Conservation (phyloP, 2,329 filamentous ascomycete species). For the Phaeosphaeria sp. region DNA sequence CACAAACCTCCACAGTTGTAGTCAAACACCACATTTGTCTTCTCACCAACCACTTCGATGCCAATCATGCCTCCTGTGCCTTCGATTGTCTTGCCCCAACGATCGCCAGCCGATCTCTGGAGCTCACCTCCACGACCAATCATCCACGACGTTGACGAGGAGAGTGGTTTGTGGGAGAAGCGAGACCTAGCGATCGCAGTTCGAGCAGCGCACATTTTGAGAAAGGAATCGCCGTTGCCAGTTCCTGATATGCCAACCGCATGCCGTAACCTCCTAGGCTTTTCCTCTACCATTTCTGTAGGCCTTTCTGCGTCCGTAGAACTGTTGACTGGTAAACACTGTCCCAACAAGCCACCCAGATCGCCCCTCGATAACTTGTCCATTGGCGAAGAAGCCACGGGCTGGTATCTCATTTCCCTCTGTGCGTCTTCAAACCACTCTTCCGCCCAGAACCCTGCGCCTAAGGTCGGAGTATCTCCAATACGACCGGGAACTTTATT, state of each 20-base stretch:
- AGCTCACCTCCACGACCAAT: conserved; percentile 76
- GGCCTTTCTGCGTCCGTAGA: conserved; percentile 42
- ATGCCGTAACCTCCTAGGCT: conserved; percentile 30
- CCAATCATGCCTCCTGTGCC: conserved; percentile 88
- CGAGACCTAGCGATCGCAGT: conserved; percentile 76
- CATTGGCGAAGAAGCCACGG: conserved; percentile 20
- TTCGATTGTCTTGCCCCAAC: conserved; percentile 77
- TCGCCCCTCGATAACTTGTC: conserved; percentile 41
- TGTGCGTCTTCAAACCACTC: conserved; percentile 67
- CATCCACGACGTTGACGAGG: conserved; percentile 67
- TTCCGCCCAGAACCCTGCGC: conserved; percentile 90
- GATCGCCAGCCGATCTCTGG: conserved; percentile 73
- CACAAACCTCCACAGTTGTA: conserved; percentile 92
- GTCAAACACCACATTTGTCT: conserved; percentile 71
- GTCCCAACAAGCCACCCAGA: conserved; percentile 60
- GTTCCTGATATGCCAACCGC: conserved; percentile 74
- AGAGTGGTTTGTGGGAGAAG: conserved; percentile 62
- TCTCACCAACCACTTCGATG: conserved; percentile 66
- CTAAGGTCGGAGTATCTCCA: conserved; percentile 83
- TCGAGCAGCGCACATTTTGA: conserved; percentile 73
- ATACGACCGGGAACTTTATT: conserved; percentile 87
- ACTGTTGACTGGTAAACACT: conserved; percentile 56
- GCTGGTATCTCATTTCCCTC: conserved; percentile 28
- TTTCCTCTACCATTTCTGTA: conserved; percentile 2
- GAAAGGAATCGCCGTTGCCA: conserved; percentile 88